Evolutionary conservation across 176 grass and related monocot genomes (phyloP).

Genomic region (Eremochloa ophiuroides): DNA sequence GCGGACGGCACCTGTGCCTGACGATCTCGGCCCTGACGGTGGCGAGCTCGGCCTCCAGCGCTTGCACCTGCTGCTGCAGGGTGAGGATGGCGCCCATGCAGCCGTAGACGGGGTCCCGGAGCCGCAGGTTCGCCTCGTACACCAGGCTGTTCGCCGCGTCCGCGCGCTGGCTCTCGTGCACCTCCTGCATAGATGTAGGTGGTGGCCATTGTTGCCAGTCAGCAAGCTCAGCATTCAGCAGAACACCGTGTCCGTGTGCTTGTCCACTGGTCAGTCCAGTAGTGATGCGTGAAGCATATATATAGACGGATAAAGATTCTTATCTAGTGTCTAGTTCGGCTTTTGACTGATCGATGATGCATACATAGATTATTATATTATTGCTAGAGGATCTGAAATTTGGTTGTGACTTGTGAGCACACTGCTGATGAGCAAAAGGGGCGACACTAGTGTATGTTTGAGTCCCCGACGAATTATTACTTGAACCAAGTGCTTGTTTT

Average conservation of each 20-base stretch:
- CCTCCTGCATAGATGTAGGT: slow-evolving; percentile 46
- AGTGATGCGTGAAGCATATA: too few relatives aligned
- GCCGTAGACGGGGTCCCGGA: slow-evolving; percentile 85
- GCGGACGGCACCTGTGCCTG: slow-evolving; percentile 55
- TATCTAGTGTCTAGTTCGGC: not conserved
- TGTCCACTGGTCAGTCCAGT: too few relatives aligned
- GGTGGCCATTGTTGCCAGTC: not conserved
- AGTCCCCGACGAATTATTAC: too few relatives aligned
- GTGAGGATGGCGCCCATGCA: slow-evolving; percentile 87
- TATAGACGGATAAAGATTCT: not conserved
- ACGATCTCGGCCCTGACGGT: slow-evolving; percentile 63
- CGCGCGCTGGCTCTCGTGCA: slow-evolving; percentile 77
- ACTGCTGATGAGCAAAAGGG: too few relatives aligned
- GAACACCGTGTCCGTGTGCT: too few relatives aligned
- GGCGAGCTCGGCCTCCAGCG: slow-evolving; percentile 70
- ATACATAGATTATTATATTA: too few relatives aligned
- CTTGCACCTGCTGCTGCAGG: slow-evolving; percentile 84
- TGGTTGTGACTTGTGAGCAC: too few relatives aligned
- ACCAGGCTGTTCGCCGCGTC: slow-evolving; percentile 89
- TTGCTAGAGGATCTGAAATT: too few relatives aligned
- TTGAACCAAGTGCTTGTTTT: not conserved
- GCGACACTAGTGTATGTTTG: too few relatives aligned
- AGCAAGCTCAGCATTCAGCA: not conserved
- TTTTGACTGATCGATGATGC: not conserved
- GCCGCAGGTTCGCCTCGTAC: slow-evolving; percentile 84